A percentile compares a stretch with the other conserved stretches of the same genome.
phyloP scores from a whole-genome alignment of 495 filamentous ascomycete genomes.

The Penicillium salamii region DNA sequence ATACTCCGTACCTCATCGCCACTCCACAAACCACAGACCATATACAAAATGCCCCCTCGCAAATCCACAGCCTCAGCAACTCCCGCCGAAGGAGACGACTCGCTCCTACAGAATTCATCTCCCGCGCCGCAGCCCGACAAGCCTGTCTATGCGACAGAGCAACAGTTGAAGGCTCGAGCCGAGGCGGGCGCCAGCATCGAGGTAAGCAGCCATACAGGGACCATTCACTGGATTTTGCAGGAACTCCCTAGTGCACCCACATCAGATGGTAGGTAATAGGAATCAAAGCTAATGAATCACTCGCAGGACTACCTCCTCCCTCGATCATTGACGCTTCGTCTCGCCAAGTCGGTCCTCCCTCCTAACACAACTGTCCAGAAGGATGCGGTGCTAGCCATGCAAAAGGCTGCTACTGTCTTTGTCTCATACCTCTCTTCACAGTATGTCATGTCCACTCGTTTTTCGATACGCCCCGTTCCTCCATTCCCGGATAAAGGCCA shows the following conservation, averaged over 20 bases:
- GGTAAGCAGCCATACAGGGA: slow-evolving; percentile 20
- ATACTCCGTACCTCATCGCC: not conserved
- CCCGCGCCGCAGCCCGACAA: slow-evolving; percentile 21
- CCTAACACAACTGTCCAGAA: slow-evolving; percentile 93
- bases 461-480: too few species aligned
- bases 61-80: slow-evolving; percentile 36
- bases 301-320: slow-evolving; percentile 86
- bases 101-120: slow-evolving; percentile 13
- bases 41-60: slow-evolving; percentile 37
- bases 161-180: slow-evolving; percentile 44
- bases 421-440: slow-evolving; percentile 81
- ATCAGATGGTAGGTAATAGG: too few species aligned
- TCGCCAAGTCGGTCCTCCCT: slow-evolving; percentile 96
- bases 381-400: slow-evolving; percentile 85
- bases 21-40: not conserved
- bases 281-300: not conserved
- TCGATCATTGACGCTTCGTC: slow-evolving; percentile 86
- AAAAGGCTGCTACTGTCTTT: slow-evolving; percentile 92
- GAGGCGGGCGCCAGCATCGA: slow-evolving; percentile 44
- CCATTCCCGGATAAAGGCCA: too few species aligned
- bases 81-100: slow-evolving; percentile 25
- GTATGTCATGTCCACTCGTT: slow-evolving; percentile 62
- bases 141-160: slow-evolving; percentile 42
- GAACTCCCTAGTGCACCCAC: too few species aligned
- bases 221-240: too few species aligned